phyloP scores from a whole-genome alignment of 108 stramenopile genomes.

The Cyclotella sp. region DNA sequence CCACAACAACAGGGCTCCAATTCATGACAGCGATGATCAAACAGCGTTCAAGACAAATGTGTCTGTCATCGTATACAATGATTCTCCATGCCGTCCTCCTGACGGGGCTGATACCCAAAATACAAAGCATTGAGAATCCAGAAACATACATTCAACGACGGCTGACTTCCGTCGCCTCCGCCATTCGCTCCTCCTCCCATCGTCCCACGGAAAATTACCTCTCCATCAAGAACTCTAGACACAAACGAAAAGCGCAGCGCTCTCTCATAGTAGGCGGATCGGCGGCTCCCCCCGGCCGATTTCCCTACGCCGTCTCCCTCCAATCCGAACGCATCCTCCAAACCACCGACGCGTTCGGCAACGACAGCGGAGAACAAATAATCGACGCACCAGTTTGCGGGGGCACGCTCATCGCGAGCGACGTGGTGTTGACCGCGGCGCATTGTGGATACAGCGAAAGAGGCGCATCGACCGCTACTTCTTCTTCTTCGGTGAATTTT shows the following conservation, averaged over 20 bases:
- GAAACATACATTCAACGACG: background rate
- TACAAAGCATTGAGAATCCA: background rate
- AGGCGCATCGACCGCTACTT: background rate
- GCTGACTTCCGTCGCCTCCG: background rate
- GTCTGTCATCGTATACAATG: background rate
- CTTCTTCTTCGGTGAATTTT: constrained; percentile 16
- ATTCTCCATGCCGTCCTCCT: background rate
- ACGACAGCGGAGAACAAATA: constrained; percentile 11
- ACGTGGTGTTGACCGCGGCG: constrained; percentile 49
- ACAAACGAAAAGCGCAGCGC: background rate
- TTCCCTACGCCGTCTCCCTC: constrained; percentile 64
- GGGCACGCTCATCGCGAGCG: constrained; percentile 40
- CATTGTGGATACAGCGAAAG: constrained; percentile 49
- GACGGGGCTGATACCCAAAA: background rate
- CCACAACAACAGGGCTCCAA: too few species aligned
- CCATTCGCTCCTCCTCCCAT: background rate
- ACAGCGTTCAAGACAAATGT: background rate
- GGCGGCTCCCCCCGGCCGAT: constrained; percentile 50
- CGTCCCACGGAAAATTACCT: background rate
- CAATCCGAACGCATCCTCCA: constrained; percentile 36
- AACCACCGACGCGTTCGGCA: background rate
- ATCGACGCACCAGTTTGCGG: constrained; percentile 35
- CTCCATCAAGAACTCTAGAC: background rate
- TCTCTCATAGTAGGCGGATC: constrained; percentile 63
- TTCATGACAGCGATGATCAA: background rate